Base-by-base conservation (phyloP, 441 rosid species). In the Daphne laureola region DNA sequence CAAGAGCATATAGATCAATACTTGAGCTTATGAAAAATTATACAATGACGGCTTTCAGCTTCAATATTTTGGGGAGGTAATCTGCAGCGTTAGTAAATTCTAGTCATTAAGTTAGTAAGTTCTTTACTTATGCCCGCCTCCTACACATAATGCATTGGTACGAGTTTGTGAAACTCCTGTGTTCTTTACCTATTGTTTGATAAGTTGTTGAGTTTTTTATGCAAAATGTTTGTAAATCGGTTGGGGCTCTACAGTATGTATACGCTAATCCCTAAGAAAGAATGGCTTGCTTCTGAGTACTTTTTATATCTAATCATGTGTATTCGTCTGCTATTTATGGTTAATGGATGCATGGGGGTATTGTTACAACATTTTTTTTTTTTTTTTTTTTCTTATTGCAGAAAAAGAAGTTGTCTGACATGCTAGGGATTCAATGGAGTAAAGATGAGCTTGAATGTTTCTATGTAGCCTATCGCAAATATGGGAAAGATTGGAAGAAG, bases 401-500 rank as follows among this genome's bases (percentile, higher is more conserved):
- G 87, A 81, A 81, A 62, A 78, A 80, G 72, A 78, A 81, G 68
- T 60, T 81, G 67, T 69, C 82, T 14, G 84, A 78, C 59, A 74
- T 76, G 80, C 67, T 81, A 65, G 87, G 87, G 50, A 84, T 82
- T 47, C 82, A 78, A 58, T 81, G 87, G 87, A 78, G 77, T 65
- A 76, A 81, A 65, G 78, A 76, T 62, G 87, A 81, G 65, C 78
- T 81, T 49, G 84, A 72, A 53, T 67, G 72, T 53, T 81, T 81
- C 73, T 81, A 81, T 64, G 87, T 69, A 50, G 79, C 81, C 50
- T 81, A 69, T 57, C 84, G 87, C 25, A 78, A 73, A 62, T 64
- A 73, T 59, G 87, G 87, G 45, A 78, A 73, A 67, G 84, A 81
- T 44, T 81, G 87, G 84, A 78, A 76, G 69, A 81, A 76, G 87